Evolutionary conservation across 139 green algal species (phyloP).

Genomic region (Bryopsis sp.): DNA sequence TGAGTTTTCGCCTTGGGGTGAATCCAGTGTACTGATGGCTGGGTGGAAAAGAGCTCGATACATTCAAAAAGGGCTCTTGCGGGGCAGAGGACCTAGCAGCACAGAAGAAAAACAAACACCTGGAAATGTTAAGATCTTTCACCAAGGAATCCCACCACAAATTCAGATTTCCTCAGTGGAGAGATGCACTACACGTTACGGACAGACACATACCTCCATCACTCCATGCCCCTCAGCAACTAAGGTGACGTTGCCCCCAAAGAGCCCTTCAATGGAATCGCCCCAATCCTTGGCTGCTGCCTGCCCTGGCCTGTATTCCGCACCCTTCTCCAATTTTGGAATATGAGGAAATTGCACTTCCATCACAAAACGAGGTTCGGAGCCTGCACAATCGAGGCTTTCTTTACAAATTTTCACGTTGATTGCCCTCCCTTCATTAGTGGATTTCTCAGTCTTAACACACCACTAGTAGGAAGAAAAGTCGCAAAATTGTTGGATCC

Average conservation of each 20-base stretch:
- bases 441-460: no score
- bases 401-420: no score
- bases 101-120: no score
- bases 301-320: neutral
- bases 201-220: no score
- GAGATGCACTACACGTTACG: neutral
- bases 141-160: neutral
- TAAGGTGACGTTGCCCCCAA: neutral
- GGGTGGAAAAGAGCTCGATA: no score
- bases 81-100: no score
- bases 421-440: no score
- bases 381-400: no score
- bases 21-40: neutral
- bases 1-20: neutral
- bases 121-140: neutral
- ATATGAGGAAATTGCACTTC: slow-evolving; percentile 9
- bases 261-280: neutral
- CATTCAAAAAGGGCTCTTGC: no score
- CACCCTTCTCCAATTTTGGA: neutral
- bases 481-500: no score
- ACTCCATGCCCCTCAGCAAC: no score
- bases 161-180: neutral
- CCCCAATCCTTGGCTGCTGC: neutral
- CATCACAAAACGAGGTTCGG: neutral
- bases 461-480: no score